These are phyloP conservation scores for Daedaleopsis sinensis DNA, from an alignment of 768 basidiomycete species.

Conservation along the genomic window DNA sequence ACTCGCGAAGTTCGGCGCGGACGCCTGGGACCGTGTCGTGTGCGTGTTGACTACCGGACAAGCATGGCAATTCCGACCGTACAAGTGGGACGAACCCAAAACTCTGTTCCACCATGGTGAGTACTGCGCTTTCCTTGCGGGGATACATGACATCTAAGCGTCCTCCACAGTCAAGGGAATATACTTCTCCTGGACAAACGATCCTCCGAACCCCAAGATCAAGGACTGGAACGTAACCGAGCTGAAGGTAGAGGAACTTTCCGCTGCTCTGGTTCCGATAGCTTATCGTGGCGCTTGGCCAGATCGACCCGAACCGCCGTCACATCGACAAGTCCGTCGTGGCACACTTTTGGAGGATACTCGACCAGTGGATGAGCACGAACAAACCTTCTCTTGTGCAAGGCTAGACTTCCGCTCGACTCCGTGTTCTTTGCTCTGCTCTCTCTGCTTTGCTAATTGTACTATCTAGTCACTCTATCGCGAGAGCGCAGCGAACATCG, in stretches of 20 bases:
- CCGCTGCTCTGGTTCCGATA: background rate
- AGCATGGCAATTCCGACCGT: constrained; percentile 96
- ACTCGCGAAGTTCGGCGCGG: constrained; percentile 86
- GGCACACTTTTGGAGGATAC: constrained; percentile 92
- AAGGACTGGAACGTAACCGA: constrained; percentile 98
- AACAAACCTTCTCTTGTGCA: constrained; percentile 81
- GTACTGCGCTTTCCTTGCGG: constrained; percentile 15
- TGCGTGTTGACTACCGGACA: constrained; percentile 99
- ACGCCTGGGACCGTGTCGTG: constrained; percentile 96
- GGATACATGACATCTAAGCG: background rate
- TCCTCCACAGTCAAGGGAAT: constrained; percentile 81
- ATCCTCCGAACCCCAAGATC: constrained; percentile 85
- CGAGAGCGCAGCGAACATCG: background rate
- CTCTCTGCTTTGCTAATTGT: constrained; percentile 1
- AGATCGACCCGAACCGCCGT: constrained; percentile 90
- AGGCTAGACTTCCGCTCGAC: constrained; percentile 28
- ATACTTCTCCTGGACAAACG: constrained; percentile 93
- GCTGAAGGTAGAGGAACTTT: constrained; percentile 65
- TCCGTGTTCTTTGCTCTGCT: background rate
- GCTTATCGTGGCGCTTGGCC: background rate
- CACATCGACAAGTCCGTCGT: constrained; percentile 95
- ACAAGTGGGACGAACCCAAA: constrained; percentile 95
- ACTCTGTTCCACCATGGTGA: constrained; percentile 92
- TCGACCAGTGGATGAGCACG: constrained; percentile 82
- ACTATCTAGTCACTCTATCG: background rate